Evolutionary conservation across 352 stramenopile species (phyloP).

Genomic region (Blastocystis sp.): DNA sequence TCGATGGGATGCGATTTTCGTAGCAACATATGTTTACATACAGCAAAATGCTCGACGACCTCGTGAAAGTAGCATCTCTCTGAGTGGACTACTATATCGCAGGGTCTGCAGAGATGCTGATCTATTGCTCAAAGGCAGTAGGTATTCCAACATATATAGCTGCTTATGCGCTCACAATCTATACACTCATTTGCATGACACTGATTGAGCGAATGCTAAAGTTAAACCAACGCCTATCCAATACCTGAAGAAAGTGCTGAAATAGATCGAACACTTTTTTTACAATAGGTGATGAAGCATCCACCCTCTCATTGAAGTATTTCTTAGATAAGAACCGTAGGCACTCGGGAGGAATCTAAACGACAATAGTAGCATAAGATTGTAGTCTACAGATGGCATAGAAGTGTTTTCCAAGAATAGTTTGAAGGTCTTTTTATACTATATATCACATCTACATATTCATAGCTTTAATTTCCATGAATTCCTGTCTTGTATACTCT

Average conservation of each 20-base stretch:
- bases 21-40: constrained; percentile 22
- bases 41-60: not conserved
- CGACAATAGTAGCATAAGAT: not conserved
- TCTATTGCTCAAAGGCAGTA: not conserved
- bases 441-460: no score
- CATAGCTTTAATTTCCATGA: no score
- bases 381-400: no score
- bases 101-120: not conserved
- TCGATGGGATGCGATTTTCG: not conserved
- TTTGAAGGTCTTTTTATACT: no score
- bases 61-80: constrained; percentile 20
- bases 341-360: not conserved
- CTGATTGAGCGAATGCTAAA: not conserved
- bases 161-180: not conserved
- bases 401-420: no score
- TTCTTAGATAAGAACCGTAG: not conserved
- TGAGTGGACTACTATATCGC: not conserved
- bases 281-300: not conserved
- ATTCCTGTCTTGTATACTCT: no score
- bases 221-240: not conserved
- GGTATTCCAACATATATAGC: not conserved
- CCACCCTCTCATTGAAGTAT: not conserved
- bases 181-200: not conserved
- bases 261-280: not conserved
- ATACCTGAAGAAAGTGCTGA: not conserved